These are phyloP conservation scores for Shiraia sp. DNA, from an alignment of 2,329 filamentous ascomycete genomes.

Conservation along the genomic window DNA sequence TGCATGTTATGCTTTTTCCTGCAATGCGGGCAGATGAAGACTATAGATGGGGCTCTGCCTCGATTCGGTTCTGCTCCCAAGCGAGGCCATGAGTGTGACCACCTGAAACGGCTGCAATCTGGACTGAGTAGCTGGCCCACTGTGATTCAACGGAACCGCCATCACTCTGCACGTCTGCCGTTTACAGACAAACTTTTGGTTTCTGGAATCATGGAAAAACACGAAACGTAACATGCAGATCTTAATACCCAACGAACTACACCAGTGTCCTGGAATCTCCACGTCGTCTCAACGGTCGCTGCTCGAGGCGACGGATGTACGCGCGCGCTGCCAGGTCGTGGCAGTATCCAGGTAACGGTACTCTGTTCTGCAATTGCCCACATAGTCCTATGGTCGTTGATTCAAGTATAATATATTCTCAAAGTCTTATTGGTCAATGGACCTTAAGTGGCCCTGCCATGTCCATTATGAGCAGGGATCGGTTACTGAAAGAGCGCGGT, in stretches of 20 bases:
- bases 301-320: background rate
- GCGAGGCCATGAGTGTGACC: slow-evolving; percentile 6
- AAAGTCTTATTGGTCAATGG: slow-evolving; percentile 15
- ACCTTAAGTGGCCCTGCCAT: slow-evolving; percentile 25
- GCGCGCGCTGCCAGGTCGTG: background rate
- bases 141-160: background rate
- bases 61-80: slow-evolving; percentile 1
- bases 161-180: background rate
- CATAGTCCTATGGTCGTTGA: slow-evolving; percentile 4
- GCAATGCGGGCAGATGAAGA: slow-evolving; percentile 13
- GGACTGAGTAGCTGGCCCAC: slow-evolving; percentile 2
- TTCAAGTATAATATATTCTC: slow-evolving; percentile 7
- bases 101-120: slow-evolving; percentile 14
- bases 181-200: slow-evolving; percentile 1
- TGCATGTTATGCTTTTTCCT: slow-evolving; percentile 5
- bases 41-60: slow-evolving; percentile 4
- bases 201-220: slow-evolving; percentile 1
- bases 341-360: background rate
- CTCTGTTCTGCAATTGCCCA: background rate
- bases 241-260: slow-evolving; percentile 11
- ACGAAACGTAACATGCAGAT: slow-evolving; percentile 15
- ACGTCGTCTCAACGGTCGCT: slow-evolving; percentile 3
- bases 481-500: slow-evolving; percentile 20
- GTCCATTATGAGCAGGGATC: slow-evolving; percentile 22
- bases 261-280: slow-evolving; percentile 18